Evolutionary conservation across 2,329 filamentous ascomycete species (phyloP).

Genomic region (Fonsecaea pedrosoi): DNA sequence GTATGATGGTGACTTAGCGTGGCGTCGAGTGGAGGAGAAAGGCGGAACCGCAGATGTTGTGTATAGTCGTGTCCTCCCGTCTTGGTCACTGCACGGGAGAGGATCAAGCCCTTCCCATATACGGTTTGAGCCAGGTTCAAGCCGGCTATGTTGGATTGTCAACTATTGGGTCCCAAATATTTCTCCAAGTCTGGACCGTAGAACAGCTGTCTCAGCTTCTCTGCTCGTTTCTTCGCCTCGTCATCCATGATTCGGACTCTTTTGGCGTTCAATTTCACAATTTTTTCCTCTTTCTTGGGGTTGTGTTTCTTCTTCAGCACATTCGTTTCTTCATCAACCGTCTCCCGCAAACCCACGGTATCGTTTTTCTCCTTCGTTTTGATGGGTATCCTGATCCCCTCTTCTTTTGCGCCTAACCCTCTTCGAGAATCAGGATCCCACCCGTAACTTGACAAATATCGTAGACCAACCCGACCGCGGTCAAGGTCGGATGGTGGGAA

Average conservation of each 20-base stretch:
- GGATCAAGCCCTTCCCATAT: background rate
- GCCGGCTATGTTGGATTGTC: slow-evolving; percentile 2
- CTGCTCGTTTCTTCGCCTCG: slow-evolving; percentile 67
- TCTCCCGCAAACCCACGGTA: slow-evolving; percentile 73
- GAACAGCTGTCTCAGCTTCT: slow-evolving; percentile 72
- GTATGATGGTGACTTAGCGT: slow-evolving; percentile 30
- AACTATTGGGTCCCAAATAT: slow-evolving; percentile 64
- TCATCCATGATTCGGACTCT: slow-evolving; percentile 68
- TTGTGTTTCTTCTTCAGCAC: slow-evolving; percentile 48
- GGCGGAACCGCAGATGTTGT: background rate
- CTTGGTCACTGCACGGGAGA: slow-evolving; percentile 6
- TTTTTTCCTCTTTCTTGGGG: slow-evolving; percentile 41
- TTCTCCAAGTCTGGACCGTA: slow-evolving; percentile 77
- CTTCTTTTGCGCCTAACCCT: slow-evolving; percentile 73
- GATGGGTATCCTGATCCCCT: slow-evolving; percentile 78
- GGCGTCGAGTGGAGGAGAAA: slow-evolving; percentile 29
- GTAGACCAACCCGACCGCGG: slow-evolving; percentile 61
- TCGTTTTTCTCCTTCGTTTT: slow-evolving; percentile 75
- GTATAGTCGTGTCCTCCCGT: slow-evolving; percentile 1
- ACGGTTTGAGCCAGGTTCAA: background rate
- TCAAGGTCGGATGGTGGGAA: slow-evolving; percentile 66
- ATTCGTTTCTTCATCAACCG: slow-evolving; percentile 38
- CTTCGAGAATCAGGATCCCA: slow-evolving; percentile 67
- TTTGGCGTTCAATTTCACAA: slow-evolving; percentile 70
- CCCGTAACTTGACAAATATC: slow-evolving; percentile 63